These are phyloP conservation scores for Rhododendron kiyosumense DNA, from an alignment of 148 eudicot species.

Conservation along the genomic window DNA sequence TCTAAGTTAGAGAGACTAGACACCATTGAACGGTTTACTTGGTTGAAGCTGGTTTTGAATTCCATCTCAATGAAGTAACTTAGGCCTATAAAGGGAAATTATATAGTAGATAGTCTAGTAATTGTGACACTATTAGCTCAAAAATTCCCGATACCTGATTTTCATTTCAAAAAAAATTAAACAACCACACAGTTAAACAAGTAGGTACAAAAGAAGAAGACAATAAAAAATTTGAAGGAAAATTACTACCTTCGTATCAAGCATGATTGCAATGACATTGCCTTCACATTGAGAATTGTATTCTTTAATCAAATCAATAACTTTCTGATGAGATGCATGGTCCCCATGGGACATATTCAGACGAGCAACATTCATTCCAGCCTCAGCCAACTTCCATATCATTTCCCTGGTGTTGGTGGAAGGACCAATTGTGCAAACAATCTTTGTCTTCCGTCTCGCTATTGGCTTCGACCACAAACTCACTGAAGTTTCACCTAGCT, in stretches of 20 bases:
- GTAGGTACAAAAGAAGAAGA: background rate
- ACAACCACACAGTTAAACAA: background rate
- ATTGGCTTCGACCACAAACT: conserved; percentile 69
- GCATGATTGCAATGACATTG: conserved; percentile 97
- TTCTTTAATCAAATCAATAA: conserved; percentile 91
- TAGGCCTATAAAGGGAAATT: background rate
- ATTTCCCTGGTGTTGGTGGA: conserved; percentile 85
- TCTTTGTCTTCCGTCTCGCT: conserved; percentile 78
- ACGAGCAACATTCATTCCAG: conserved; percentile 97
- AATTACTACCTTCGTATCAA: conserved; percentile 75
- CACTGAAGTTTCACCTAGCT: conserved; percentile 39
- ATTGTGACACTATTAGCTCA: background rate
- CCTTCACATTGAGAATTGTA: conserved; percentile 85
- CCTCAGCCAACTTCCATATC: conserved; percentile 98
- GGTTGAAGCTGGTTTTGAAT: background rate
- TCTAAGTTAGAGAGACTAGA: background rate
- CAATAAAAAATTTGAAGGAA: background rate
- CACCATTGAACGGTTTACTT: background rate
- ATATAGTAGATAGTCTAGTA: background rate
- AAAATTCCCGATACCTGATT: background rate
- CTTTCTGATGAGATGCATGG: conserved; percentile 95
- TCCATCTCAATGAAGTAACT: background rate
- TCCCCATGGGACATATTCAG: conserved; percentile 98
- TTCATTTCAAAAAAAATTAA: background rate
- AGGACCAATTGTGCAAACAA: conserved; percentile 97